These are phyloP conservation scores for Cardamine chenopodiifolia DNA, from an alignment of 345 rosid species.

Conservation along the genomic window DNA sequence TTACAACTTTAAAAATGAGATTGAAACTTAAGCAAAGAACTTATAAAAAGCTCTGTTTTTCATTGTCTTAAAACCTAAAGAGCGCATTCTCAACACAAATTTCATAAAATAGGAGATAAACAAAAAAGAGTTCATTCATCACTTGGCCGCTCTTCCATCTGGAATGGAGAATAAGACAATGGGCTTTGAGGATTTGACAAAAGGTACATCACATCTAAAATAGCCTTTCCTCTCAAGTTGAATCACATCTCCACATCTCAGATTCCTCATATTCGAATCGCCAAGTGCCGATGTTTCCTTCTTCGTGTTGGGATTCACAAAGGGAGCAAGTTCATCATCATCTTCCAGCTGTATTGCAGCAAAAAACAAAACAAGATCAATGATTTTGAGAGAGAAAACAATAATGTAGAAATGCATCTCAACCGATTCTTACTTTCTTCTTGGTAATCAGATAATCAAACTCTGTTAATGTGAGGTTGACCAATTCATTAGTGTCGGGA, in stretches of 20 bases:
- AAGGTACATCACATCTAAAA: conserved; percentile 85
- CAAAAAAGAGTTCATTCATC: background rate
- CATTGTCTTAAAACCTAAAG: conserved; percentile 14
- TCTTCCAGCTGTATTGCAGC: conserved; percentile 70
- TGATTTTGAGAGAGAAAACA: background rate
- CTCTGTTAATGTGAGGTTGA: conserved; percentile 60
- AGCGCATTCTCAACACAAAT: background rate
- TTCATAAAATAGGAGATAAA: background rate
- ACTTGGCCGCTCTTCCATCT: conserved; percentile 59
- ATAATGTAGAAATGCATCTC: background rate
- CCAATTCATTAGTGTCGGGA: conserved; percentile 59
- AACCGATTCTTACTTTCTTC: conserved; percentile 57
- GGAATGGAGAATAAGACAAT: conserved; percentile 78
- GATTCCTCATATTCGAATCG: conserved; percentile 83
- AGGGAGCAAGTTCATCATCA: conserved; percentile 68
- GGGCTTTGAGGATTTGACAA: conserved; percentile 64
- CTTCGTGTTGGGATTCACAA: conserved; percentile 70
- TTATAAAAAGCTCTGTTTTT: conserved; percentile 4
- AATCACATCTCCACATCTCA: conserved; percentile 67
- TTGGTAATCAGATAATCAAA: conserved; percentile 70
- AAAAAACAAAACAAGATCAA: background rate
- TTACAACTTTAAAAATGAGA: conserved; percentile 7
- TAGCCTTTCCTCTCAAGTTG: conserved; percentile 98
- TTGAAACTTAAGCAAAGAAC: background rate
- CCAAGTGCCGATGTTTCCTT: conserved; percentile 74